These are phyloP conservation scores for Ascochyta rabiei DNA, from an alignment of 2,329 filamentous ascomycete genomes.

Conservation along the genomic window DNA sequence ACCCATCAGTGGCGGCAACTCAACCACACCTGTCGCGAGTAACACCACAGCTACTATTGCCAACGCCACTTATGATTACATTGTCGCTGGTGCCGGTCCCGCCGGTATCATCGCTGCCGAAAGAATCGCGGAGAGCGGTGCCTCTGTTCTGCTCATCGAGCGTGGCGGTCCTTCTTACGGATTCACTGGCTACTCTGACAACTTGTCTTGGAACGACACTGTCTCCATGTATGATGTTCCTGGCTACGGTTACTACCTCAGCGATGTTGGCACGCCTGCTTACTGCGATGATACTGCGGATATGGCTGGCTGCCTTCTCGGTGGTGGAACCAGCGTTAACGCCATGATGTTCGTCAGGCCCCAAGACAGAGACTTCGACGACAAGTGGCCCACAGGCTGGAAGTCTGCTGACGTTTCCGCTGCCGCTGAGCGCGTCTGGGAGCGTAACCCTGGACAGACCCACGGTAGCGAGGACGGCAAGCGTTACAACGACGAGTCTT, in stretches of 20 bases:
- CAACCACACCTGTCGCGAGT: slow-evolving; percentile 29
- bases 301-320: slow-evolving; percentile 72
- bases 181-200: slow-evolving; percentile 36
- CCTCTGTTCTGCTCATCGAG: slow-evolving; percentile 65
- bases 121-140: slow-evolving; percentile 66
- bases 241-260: slow-evolving; percentile 45
- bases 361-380: slow-evolving; percentile 65
- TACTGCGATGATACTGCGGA: slow-evolving; percentile 70
- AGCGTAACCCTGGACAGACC: slow-evolving; percentile 71
- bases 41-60: slow-evolving; percentile 44
- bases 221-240: slow-evolving; percentile 48
- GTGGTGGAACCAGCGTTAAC: slow-evolving; percentile 70
- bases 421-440: slow-evolving; percentile 69
- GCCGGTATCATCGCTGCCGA: slow-evolving; percentile 64
- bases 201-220: slow-evolving; percentile 43
- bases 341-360: slow-evolving; percentile 55
- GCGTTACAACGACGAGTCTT: slow-evolving; percentile 69
- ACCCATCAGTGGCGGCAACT: slow-evolving; percentile 35
- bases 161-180: slow-evolving; percentile 47
- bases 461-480: slow-evolving; percentile 68
- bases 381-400: slow-evolving; percentile 75
- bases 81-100: slow-evolving; percentile 66
- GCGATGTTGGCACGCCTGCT: slow-evolving; percentile 34
- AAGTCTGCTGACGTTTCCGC: slow-evolving; percentile 65
- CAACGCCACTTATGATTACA: slow-evolving; percentile 62